Evolutionary conservation across 2,329 filamentous ascomycete genomes (phyloP).

Genomic region (Sarocladium oryzae): DNA sequence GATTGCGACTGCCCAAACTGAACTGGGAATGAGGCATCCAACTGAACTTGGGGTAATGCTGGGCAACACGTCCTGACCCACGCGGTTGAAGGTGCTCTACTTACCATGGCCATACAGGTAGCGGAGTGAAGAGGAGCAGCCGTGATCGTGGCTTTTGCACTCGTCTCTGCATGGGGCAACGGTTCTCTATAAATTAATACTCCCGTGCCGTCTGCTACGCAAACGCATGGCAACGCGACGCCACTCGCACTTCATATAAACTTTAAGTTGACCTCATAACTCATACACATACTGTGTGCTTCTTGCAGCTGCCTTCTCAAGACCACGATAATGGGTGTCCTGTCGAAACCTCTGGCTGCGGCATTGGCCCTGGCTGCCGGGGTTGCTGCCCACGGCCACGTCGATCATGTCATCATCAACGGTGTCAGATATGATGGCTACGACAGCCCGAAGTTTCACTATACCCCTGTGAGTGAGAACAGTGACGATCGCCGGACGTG

Average conservation of each 20-base stretch:
- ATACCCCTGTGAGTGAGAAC: background rate
- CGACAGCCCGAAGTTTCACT: conserved; percentile 11
- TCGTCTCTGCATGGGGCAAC: too few relatives aligned
- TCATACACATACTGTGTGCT: too few relatives aligned
- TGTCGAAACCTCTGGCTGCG: conserved; percentile 15
- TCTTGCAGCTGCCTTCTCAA: background rate
- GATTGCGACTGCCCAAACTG: too few relatives aligned
- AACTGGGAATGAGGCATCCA: background rate
- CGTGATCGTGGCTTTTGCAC: too few relatives aligned
- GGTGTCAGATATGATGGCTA: conserved; percentile 17
- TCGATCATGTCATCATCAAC: conserved; percentile 13
- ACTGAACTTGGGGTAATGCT: background rate
- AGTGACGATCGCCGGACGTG: too few relatives aligned
- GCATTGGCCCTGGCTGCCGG: conserved; percentile 22
- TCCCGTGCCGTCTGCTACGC: too few relatives aligned
- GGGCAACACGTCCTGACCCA: background rate
- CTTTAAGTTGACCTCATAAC: too few relatives aligned
- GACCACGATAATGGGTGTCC: conserved; percentile 11
- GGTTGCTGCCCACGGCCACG: conserved; percentile 15
- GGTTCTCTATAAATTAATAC: too few relatives aligned
- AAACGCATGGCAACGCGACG: too few relatives aligned
- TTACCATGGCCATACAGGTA: too few relatives aligned
- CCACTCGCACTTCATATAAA: too few relatives aligned
- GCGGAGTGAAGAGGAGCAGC: too few relatives aligned
- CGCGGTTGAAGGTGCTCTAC: background rate